These are phyloP conservation scores for Phytophthora ramorum DNA, from an alignment of 352 stramenopile genomes.

Conservation along the genomic window DNA sequence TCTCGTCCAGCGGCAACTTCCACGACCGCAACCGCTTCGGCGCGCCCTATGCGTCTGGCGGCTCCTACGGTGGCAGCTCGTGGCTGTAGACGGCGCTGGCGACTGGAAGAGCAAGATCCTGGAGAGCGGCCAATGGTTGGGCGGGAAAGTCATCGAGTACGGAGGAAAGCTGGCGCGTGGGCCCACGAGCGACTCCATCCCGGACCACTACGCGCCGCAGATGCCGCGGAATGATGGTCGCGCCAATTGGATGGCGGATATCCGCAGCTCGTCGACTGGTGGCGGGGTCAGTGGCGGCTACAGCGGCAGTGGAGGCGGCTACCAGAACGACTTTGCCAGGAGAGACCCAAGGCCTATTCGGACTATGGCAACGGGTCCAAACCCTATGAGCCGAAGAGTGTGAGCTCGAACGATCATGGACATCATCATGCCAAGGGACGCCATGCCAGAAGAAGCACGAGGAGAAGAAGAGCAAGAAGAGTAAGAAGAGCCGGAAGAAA, in stretches of 20 bases:
- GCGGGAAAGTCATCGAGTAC: conserved; percentile 78
- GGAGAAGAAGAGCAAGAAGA: conserved; percentile 43
- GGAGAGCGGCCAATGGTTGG: conserved; percentile 74
- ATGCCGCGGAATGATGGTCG: conserved; percentile 73
- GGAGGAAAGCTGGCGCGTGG: conserved; percentile 61
- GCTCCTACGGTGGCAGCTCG: conserved; percentile 35
- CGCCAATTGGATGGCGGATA: conserved; percentile 82
- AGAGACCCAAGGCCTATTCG: conserved; percentile 63
- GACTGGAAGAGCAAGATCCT: conserved; percentile 81
- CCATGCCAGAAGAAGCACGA: conserved; percentile 53
- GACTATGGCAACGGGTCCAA: conserved; percentile 33
- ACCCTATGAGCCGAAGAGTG: conserved; percentile 25
- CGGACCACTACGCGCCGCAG: conserved; percentile 49
- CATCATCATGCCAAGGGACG: conserved; percentile 34
- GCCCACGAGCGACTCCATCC: conserved; percentile 49
- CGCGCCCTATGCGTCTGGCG: conserved; percentile 32
- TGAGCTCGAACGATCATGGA: conserved; percentile 6
- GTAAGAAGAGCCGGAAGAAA: conserved; percentile 46
- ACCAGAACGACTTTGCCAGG: conserved; percentile 80
- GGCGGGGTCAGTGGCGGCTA: conserved; percentile 18
- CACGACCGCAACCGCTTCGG: conserved; percentile 60
- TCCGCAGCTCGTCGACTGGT: conserved; percentile 57
- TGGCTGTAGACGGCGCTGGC: conserved; percentile 21
- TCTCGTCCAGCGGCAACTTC: conserved; percentile 47
- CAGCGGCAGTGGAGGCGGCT: conserved; percentile 38